These are phyloP conservation scores for Eragrostis nindensis DNA, from an alignment of 176 grass and related monocot genomes.

Conservation along the genomic window DNA sequence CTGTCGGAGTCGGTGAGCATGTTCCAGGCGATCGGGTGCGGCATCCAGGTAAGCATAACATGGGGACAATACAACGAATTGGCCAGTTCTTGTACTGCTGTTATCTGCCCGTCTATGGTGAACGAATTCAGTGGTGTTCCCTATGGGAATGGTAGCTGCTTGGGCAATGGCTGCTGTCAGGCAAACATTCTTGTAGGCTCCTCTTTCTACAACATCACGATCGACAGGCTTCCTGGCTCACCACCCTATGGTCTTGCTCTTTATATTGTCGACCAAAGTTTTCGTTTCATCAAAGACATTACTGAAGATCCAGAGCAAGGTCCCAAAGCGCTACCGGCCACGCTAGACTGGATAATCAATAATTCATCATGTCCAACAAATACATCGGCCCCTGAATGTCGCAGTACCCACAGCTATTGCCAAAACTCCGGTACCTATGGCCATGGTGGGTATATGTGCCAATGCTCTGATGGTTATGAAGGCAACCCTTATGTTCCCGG, in stretches of 20 bases:
- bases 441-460: constrained; percentile 39
- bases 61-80: too few species aligned
- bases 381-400: constrained; percentile 1
- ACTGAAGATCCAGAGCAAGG: neutral
- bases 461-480: constrained; percentile 37
- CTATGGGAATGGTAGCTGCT: constrained; percentile 20
- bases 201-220: constrained; percentile 36
- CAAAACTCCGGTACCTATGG: neutral
- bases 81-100: too few species aligned
- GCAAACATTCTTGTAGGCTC: constrained; percentile 26
- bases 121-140: too few species aligned
- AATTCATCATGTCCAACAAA: neutral
- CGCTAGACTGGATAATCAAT: constrained; percentile 55
- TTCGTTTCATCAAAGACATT: neutral
- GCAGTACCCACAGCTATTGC: constrained; percentile 44
- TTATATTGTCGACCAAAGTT: neutral
- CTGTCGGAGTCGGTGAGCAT: neutral
- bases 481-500: constrained; percentile 54
- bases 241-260: neutral
- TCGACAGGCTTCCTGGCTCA: neutral
- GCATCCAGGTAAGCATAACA: too few species aligned
- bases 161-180: constrained; percentile 49
- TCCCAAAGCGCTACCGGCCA: neutral
- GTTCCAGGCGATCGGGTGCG: neutral
- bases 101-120: too few species aligned